Evolutionary conservation across 257 asterid genomes (phyloP), one percentile per base, ranked within the genome.

Genomic region (Forsythia viridissima): DNA sequence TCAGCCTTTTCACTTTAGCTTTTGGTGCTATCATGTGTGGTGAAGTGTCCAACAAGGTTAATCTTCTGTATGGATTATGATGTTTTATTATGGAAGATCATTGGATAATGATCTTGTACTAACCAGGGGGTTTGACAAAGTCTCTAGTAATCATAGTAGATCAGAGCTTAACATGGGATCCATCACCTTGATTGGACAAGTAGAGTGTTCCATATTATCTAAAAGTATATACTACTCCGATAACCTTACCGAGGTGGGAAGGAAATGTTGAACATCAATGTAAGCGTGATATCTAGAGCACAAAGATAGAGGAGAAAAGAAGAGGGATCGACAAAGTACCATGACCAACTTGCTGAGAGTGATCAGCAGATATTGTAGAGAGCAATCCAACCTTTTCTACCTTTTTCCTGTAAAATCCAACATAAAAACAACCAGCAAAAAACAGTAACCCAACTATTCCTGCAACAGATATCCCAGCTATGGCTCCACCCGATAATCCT

Each of bases 401-500:
- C 88, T 85, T 91, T 87, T 80, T 93, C 72, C 92, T 91, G 73
- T 73, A 80, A 81, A 73, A 70, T 75, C 80, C 76, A 69, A 90
- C 51, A 77, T 84, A 92, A 52, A 92, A 74, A 79, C 87, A 88
- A 74, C 87, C 93, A 51, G 89, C 86, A 76, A 85, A 40, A 65
- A 93, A 79, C 80, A 92, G 79, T 4, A 82, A 74, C 73, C 85
- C 93, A 77, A 61, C 88, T 51, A 89, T 59, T 69, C 48, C 86
- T 21, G 87, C 94, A 72, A 92, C 79, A 43, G 80, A 70, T 85
- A 95, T 90, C 74, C 97, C 98, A 80, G 96, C 98, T 79, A 89
- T 88, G 69, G 88, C 93, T 80, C 93, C 97, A 76, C 88, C 79
- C 39, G 97, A 76, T 69, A 92, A 83, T 75, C 99, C 99, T 95